Evolutionary conservation across 106 monocot genomes (phyloP).

Genomic region (Dendrobium officinale): DNA sequence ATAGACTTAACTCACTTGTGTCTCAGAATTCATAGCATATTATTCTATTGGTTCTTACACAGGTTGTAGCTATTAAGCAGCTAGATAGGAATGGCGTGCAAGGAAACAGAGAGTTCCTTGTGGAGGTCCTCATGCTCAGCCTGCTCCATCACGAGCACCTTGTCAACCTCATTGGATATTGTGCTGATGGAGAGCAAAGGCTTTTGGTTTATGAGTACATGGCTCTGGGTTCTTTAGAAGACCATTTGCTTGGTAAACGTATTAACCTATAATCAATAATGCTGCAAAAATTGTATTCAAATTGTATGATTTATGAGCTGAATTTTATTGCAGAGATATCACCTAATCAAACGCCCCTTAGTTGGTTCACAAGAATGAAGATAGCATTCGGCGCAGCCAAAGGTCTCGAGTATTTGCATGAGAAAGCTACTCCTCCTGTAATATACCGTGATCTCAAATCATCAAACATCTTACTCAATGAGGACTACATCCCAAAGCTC

Average conservation of each 20-base stretch:
- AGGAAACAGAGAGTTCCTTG: slow-evolving; percentile 8
- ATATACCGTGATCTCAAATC: slow-evolving; percentile 11
- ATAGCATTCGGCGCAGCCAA: slow-evolving; percentile 1
- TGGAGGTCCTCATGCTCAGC: slow-evolving; percentile 10
- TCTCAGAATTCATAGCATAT: not conserved
- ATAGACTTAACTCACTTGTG: not conserved
- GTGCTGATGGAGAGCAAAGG: slow-evolving; percentile 12
- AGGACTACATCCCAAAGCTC: slow-evolving; percentile 4
- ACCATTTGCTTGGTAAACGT: slow-evolving; percentile 3
- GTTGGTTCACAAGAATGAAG: slow-evolving; percentile 8
- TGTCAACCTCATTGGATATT: slow-evolving; percentile 6
- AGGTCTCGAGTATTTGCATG: slow-evolving; percentile 7
- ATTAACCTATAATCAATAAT: not conserved
- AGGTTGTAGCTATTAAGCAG: slow-evolving; percentile 9
- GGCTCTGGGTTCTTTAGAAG: slow-evolving; percentile 11
- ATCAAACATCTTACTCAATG: slow-evolving; percentile 6
- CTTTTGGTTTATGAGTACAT: slow-evolving; percentile 13
- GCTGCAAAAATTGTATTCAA: not conserved
- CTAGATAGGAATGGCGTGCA: slow-evolving; percentile 9
- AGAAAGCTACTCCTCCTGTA: slow-evolving; percentile 2
- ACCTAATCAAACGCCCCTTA: not conserved
- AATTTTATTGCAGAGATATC: slow-evolving; percentile 9
- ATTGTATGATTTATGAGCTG: not conserved
- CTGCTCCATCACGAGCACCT: slow-evolving; percentile 8
- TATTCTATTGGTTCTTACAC: not conserved